Percentiles rank a stretch among this genome's conserved stretches.
Conservation (phyloP, 73 alveolate genomes). For the Blepharisma stoltei region DNA sequence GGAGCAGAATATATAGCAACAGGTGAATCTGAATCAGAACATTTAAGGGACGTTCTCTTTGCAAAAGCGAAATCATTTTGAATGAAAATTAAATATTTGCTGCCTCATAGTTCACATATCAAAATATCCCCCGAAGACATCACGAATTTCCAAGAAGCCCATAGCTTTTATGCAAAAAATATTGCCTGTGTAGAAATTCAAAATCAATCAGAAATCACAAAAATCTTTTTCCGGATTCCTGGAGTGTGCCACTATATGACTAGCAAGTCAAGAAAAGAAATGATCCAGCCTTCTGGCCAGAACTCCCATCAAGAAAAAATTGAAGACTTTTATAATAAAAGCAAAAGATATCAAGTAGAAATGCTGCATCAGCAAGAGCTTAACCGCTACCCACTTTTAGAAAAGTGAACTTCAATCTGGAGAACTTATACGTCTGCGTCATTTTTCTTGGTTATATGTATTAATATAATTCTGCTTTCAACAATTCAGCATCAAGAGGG, state of each 20-base stretch:
- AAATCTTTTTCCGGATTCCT: constrained; percentile 26
- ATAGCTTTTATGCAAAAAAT: constrained; percentile 12
- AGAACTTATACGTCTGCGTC: neutral
- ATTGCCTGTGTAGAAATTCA: constrained; percentile 29
- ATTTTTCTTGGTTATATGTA: neutral
- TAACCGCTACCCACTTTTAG: neutral
- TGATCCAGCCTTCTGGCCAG: neutral
- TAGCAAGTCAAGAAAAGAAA: neutral
- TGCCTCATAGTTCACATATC: too few relatives aligned
- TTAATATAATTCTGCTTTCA: constrained; percentile 16
- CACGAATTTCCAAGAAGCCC: constrained; percentile 5
- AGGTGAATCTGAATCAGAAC: neutral
- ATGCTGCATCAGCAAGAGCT: constrained; percentile 25
- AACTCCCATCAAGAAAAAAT: constrained; percentile 26
- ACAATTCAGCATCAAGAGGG: too few relatives aligned
- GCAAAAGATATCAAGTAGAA: constrained; percentile 17
- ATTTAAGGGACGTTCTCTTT: too few relatives aligned
- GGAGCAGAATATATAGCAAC: neutral
- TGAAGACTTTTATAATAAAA: constrained; percentile 28
- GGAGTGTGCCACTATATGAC: neutral
- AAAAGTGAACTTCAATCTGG: neutral
- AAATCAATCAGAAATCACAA: neutral
- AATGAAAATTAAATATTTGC: too few relatives aligned
- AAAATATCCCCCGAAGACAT: too few relatives aligned
- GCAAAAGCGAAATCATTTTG: too few relatives aligned